phyloP scores from a whole-genome alignment of 176 grass and related monocot genomes.

The Zea luxurians region DNA sequence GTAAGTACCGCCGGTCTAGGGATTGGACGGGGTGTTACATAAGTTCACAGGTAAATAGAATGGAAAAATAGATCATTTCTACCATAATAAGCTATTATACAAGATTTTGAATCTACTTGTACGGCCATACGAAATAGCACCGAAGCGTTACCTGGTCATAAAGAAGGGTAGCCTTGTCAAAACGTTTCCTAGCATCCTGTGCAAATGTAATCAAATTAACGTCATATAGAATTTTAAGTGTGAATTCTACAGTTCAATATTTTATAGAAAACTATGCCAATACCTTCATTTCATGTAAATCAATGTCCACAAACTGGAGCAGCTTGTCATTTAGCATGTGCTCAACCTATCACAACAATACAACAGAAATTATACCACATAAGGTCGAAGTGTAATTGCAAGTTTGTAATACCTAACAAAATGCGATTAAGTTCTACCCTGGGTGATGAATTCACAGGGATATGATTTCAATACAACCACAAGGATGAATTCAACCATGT shows the following conservation, averaged over 20 bases:
- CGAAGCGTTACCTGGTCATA: slow-evolving; percentile 81
- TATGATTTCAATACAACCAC: not conserved
- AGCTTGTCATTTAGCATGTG: slow-evolving; percentile 97
- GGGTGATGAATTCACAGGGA: not conserved
- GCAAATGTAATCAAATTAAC: slow-evolving; percentile 35
- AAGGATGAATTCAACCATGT: not conserved
- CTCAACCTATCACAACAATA: slow-evolving; percentile 65
- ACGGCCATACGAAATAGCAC: slow-evolving; percentile 6
- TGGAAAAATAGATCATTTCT: not conserved
- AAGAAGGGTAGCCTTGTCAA: slow-evolving; percentile 95
- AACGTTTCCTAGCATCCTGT: slow-evolving; percentile 87
- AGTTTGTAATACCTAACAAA: slow-evolving; percentile 14
- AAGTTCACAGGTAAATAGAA: slow-evolving; percentile 1
- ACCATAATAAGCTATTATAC: slow-evolving; percentile 8
- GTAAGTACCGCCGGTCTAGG: too few relatives aligned
- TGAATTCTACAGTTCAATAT: slow-evolving; percentile 21
- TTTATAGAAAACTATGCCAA: slow-evolving; percentile 3
- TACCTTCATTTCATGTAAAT: slow-evolving; percentile 98
- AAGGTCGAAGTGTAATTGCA: slow-evolving; percentile 7
- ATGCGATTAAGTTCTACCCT: not conserved
- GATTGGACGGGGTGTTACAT: too few relatives aligned
- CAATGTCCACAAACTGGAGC: slow-evolving; percentile 91
- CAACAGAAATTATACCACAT: slow-evolving; percentile 32
- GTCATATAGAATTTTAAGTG: slow-evolving; percentile 26
- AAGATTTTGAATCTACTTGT: slow-evolving; percentile 11